Percentiles rank a stretch among this genome's conserved stretches.
Evolutionary conservation across 1,139 yeast species (phyloP).

Genomic region (Zhuliangozyma blackwelliae): DNA sequence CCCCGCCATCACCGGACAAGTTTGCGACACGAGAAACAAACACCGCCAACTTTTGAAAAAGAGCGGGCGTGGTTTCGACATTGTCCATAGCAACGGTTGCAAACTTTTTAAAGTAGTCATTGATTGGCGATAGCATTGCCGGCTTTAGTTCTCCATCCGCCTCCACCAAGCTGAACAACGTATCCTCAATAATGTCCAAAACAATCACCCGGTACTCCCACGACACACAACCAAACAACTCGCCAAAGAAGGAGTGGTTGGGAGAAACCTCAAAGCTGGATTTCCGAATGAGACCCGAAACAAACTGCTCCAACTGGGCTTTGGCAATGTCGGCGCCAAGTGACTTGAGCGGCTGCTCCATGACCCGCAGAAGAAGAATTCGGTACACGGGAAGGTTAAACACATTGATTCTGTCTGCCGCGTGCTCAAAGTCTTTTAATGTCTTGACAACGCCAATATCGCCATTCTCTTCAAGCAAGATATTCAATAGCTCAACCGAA

Average conservation of each 20-base stretch:
- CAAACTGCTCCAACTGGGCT: conserved; percentile 20
- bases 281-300: conserved; percentile 39
- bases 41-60: conserved; percentile 16
- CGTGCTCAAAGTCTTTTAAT: conserved; percentile 17
- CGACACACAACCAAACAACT: conserved; percentile 29
- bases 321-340: conserved; percentile 1
- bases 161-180: conserved; percentile 11
- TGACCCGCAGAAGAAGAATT: conserved; percentile 26
- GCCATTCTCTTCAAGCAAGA: conserved; percentile 9
- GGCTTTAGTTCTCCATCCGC: conserved; percentile 17
- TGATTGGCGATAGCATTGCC: conserved; percentile 23
- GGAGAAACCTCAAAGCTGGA: conserved; percentile 33
- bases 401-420: conserved; percentile 32
- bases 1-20: conserved; percentile 8
- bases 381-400: conserved; percentile 55
- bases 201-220: conserved; percentile 28
- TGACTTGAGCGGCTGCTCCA: conserved; percentile 5
- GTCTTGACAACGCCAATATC: conserved; percentile 7
- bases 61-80: conserved; percentile 16
- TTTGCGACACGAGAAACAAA: conserved; percentile 18
- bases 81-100: conserved; percentile 23
- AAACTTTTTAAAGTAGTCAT: conserved; percentile 39
- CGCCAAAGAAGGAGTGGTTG: conserved; percentile 39
- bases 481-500: conserved; percentile 19
- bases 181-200: conserved; percentile 26